Percentiles rank a stretch among this genome's conserved stretches.
Conservation (phyloP, 2,329 filamentous ascomycete species). For the Fusarium hostae region DNA sequence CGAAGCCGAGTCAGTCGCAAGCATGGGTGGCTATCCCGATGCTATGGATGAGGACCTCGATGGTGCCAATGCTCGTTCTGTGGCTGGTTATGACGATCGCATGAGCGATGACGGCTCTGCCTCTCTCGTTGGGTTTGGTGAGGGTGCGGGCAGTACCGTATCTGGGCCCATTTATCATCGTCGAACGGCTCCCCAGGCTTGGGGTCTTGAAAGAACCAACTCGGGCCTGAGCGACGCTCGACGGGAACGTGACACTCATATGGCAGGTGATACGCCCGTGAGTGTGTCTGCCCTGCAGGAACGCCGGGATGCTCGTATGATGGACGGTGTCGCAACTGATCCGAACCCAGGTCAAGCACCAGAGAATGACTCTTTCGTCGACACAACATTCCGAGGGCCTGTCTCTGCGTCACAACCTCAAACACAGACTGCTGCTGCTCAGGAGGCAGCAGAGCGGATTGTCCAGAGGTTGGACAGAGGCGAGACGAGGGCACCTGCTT, state of each 20-base stretch:
- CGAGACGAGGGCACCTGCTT: conserved; percentile 53
- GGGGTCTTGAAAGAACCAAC: conserved; percentile 61
- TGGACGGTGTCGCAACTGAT: conserved; percentile 73
- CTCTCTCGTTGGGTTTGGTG: conserved; percentile 90
- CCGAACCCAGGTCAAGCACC: conserved; percentile 59
- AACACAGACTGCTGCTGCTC: conserved; percentile 39
- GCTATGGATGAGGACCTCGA: conserved; percentile 67
- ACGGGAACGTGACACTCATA: conserved; percentile 49
- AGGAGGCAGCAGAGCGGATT: conserved; percentile 73
- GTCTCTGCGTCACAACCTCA: conserved; percentile 54
- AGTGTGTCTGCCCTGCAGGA: conserved; percentile 62
- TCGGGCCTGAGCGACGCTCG: conserved; percentile 63
- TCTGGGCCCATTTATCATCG: conserved; percentile 79
- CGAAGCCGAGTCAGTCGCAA: conserved; percentile 69
- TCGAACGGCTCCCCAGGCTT: conserved; percentile 56
- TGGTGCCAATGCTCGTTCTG: conserved; percentile 57
- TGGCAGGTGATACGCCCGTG: conserved; percentile 55
- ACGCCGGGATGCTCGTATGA: conserved; percentile 70
- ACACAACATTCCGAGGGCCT: conserved; percentile 71
- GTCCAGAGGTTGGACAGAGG: conserved; percentile 67
- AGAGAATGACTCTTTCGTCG: conserved; percentile 67
- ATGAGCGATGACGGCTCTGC: conserved; percentile 88
- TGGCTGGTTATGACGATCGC: conserved; percentile 70
- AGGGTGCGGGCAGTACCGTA: conserved; percentile 87
- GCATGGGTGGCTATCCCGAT: conserved; percentile 57